Conservation (phyloP, 176 grass and related monocot genomes). For the Oropetium thomaeum region DNA sequence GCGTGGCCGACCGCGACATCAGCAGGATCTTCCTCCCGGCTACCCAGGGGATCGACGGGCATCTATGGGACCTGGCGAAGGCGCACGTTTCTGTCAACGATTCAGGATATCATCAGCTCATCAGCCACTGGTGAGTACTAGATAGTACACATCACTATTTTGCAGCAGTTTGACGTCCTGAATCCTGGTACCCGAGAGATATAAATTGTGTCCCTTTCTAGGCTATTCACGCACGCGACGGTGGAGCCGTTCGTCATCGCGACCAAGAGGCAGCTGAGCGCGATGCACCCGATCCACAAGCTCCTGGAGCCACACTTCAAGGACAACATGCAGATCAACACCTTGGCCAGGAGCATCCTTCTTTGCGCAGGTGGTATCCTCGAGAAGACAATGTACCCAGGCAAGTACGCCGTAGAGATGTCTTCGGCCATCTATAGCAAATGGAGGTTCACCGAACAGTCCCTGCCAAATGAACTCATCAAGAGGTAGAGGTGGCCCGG, state of each 20-base stretch:
- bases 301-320: conserved; percentile 93
- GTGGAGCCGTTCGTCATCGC: conserved; percentile 97
- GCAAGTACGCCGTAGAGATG: conserved; percentile 74
- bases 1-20: conserved; percentile 13
- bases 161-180: too few species aligned
- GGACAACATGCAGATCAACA: conserved; percentile 91
- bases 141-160: not conserved
- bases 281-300: conserved; percentile 91
- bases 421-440: conserved; percentile 64
- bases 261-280: conserved; percentile 72
- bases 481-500: too few species aligned
- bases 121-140: conserved; percentile 89
- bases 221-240: conserved; percentile 80
- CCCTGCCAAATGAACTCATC: conserved; percentile 75
- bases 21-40: conserved; percentile 64
- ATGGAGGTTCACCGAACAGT: conserved; percentile 80
- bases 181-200: too few species aligned
- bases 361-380: conserved; percentile 64
- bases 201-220: not conserved
- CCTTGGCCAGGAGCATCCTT: conserved; percentile 79
- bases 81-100: conserved; percentile 84
- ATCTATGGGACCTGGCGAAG: conserved; percentile 81
- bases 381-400: conserved; percentile 80
- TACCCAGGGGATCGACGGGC: conserved; percentile 24
- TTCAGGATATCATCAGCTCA: conserved; percentile 95